Percentiles rank a stretch among this genome's conserved stretches.
Conservation (phyloP, 331 rosid genomes). For the Malus hybrid region DNA sequence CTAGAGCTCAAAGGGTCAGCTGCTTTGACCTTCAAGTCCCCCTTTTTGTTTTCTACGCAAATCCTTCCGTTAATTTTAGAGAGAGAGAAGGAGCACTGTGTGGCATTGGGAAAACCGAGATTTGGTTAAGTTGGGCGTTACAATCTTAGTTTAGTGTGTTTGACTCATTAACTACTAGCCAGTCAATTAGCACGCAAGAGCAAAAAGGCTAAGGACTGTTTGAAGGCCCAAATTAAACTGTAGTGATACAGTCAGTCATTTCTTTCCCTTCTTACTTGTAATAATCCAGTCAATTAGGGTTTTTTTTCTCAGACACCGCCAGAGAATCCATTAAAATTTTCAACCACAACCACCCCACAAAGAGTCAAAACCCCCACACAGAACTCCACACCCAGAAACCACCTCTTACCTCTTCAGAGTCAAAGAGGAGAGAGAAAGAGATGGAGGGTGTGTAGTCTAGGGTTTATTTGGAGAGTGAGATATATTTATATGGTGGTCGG, state of each 20-base stretch:
- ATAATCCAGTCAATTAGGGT: not conserved
- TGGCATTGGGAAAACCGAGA: not conserved
- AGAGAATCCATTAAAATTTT: not conserved
- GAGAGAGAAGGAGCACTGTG: not conserved
- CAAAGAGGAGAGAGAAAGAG: not conserved
- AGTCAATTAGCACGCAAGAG: not conserved
- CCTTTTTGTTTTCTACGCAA: not conserved
- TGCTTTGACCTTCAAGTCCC: not conserved
- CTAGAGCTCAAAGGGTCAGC: not conserved
- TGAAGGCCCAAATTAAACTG: not conserved
- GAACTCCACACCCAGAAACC: not conserved
- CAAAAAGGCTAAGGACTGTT: too few species aligned
- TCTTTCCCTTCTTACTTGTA: not conserved
- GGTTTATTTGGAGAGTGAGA: not conserved
- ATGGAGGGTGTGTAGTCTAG: not conserved
- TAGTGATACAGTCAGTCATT: not conserved
- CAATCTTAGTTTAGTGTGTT: conserved; percentile 6
- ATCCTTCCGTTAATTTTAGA: not conserved
- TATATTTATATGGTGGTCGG: not conserved
- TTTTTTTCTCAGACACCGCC: not conserved
- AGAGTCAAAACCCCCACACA: not conserved
- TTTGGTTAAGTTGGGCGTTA: conserved; percentile 2
- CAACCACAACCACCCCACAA: not conserved
- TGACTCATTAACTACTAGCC: not conserved
- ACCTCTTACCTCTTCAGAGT: not conserved